Evolutionary conservation across 2,329 filamentous ascomycete genomes (phyloP), one percentile per base, ranked within the genome.

Genomic region (Zymoseptoria crescenta): DNA sequence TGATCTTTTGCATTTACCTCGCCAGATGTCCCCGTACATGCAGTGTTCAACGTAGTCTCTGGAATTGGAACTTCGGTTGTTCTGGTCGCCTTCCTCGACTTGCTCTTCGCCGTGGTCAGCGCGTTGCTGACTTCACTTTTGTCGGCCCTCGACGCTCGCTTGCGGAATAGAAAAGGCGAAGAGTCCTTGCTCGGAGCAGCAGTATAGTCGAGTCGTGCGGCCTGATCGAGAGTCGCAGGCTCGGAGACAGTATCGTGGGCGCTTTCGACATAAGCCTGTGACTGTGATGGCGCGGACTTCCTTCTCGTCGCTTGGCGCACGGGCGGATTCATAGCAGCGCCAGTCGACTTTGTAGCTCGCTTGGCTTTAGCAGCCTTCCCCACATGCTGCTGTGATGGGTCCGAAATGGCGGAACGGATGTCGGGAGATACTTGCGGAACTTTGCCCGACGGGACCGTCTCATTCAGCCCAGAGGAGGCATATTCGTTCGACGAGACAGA

Each of bases 161-260:
- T 70, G 35, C 67, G 65, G 54, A 66, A 70, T 55, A 67, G 50
- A 45, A 70, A 69, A 5, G 69, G 69, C 29, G 68, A 68, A 3
- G 55, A 60, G 41, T 58, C 59, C 8, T 61, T 62, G 35, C 49
- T 53, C 27, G 54, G 29, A 16, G 60, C 56, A 4, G 56, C 49
- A 28, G 45, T 62, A 27, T 64, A 62, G 24, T 62, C 57, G 27
- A 53, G 9, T 45, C 35, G 35, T 13, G 35, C 35, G 6, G 35
- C 10, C 7, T 45, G 35, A 7, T 45, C 4, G 1, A 45, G 4
- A 45, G 35, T 45, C 16, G 16, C 35, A 28, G 58, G 49, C 8
- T 56, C 21, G 7, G 56, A 41, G 8, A 13, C 28, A 10, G 52
- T 51, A 4, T 52, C 52, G 8, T 52, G 52, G 13, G 45, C 54